Conservation (phyloP, 345 rosid species). For the Corchorus olitorius region DNA sequence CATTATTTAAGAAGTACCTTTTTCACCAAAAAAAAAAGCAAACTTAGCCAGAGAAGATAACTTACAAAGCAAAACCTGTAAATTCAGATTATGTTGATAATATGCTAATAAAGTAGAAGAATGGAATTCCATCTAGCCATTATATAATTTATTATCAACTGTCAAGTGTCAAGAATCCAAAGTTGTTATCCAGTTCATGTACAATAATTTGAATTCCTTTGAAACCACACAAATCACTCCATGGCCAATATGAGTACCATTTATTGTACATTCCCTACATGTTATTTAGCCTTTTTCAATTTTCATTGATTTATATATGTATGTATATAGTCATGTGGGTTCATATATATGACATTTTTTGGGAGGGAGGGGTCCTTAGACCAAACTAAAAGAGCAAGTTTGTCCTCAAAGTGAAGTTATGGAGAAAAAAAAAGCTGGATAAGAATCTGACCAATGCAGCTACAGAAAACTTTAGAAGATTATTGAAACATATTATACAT, state of each 20-base stretch:
- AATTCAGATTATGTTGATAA: background rate
- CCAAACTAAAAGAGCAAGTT: conserved; percentile 29
- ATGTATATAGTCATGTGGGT: background rate
- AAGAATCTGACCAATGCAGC: conserved; percentile 13
- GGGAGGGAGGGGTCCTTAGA: background rate
- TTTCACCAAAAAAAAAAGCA: no score
- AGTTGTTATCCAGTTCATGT: background rate
- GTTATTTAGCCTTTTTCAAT: background rate
- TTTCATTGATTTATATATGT: background rate
- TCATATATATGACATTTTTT: background rate
- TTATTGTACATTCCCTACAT: background rate
- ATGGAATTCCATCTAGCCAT: background rate
- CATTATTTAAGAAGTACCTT: no score
- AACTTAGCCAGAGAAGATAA: no score
- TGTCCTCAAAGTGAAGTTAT: conserved; percentile 20
- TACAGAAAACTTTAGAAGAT: background rate
- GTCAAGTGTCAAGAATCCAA: background rate
- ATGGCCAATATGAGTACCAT: background rate
- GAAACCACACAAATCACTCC: background rate
- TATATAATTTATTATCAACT: background rate
- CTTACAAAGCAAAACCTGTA: background rate
- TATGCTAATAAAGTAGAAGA: no score
- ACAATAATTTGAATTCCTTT: background rate
- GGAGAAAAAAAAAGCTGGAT: background rate
- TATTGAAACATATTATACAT: background rate